A percentile compares a stretch with the other conserved stretches of the same genome.
Conservation (phyloP, 2,329 filamentous ascomycete genomes). For the Fusarium transvaalense region DNA sequence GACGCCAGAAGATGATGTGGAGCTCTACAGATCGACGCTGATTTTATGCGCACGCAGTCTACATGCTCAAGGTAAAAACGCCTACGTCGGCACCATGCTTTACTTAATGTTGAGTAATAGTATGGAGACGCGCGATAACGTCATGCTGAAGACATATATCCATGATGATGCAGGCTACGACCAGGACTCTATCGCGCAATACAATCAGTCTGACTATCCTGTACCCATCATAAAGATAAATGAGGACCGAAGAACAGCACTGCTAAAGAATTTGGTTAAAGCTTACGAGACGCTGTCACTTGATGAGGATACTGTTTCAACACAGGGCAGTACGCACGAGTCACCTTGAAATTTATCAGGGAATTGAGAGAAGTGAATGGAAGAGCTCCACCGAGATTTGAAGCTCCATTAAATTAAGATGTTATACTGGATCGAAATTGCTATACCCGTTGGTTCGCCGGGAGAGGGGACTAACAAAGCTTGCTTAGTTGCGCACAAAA, state of each 20-base stretch:
- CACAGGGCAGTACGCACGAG: no score
- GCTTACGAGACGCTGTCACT: neutral
- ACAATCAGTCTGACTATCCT: neutral
- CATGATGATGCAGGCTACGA: neutral
- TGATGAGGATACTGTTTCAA: neutral
- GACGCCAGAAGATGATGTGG: neutral
- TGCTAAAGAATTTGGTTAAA: neutral
- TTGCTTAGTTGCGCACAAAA: no score
- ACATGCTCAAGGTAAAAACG: neutral
- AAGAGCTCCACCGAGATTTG: no score
- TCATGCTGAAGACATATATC: neutral
- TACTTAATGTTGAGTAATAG: neutral
- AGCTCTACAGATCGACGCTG: neutral
- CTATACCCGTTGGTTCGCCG: no score
- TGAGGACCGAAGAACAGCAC: neutral
- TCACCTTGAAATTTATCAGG: no score
- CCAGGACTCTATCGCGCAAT: neutral
- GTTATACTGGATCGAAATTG: no score
- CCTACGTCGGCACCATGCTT: neutral
- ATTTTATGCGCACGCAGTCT: neutral
- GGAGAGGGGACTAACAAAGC: no score
- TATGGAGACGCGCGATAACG: neutral
- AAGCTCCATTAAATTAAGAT: no score
- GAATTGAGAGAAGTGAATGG: no score
- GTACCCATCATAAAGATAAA: conserved; percentile 1